Evolutionary conservation across 306 rosid species (phyloP).

Genomic region (Cicer yamashitae): DNA sequence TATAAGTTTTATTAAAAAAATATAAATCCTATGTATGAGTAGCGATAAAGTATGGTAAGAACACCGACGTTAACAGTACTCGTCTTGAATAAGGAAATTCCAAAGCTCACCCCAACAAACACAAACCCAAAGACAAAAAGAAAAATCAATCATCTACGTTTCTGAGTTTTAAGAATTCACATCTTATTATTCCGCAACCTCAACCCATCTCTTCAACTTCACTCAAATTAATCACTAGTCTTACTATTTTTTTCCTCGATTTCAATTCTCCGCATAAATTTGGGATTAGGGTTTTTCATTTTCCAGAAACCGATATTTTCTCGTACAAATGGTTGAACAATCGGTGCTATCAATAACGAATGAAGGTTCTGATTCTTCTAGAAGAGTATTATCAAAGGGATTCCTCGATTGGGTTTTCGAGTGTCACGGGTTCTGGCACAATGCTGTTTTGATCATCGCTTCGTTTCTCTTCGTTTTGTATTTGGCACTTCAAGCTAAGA

Average conservation of each 20-base stretch:
- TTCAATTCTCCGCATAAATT: slow-evolving; percentile 2
- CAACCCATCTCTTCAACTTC: neutral
- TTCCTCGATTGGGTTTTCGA: slow-evolving; percentile 59
- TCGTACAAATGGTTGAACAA: slow-evolving; percentile 47
- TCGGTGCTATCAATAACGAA: slow-evolving; percentile 46
- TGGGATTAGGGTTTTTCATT: slow-evolving; percentile 59
- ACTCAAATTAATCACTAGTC: neutral
- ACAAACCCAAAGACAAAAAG: neutral
- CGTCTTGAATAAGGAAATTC: slow-evolving; percentile 9
- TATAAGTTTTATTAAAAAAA: neutral
- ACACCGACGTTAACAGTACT: neutral
- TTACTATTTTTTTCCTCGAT: neutral
- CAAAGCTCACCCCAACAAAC: neutral
- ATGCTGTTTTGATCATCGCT: slow-evolving; percentile 41
- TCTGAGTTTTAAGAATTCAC: neutral
- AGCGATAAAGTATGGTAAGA: neutral
- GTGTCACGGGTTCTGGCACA: slow-evolving; percentile 67
- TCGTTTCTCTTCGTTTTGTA: slow-evolving; percentile 53
- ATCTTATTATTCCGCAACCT: neutral
- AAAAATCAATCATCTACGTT: neutral
- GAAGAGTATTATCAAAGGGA: slow-evolving; percentile 38
- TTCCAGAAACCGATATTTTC: neutral
- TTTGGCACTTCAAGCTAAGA: slow-evolving; percentile 50
- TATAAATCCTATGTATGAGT: neutral
- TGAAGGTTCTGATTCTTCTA: slow-evolving; percentile 49